Percentiles rank a stretch among this genome's conserved stretches.
Conservation (phyloP, 2,329 filamentous ascomycete genomes). For the Elsinoe arachidis region DNA sequence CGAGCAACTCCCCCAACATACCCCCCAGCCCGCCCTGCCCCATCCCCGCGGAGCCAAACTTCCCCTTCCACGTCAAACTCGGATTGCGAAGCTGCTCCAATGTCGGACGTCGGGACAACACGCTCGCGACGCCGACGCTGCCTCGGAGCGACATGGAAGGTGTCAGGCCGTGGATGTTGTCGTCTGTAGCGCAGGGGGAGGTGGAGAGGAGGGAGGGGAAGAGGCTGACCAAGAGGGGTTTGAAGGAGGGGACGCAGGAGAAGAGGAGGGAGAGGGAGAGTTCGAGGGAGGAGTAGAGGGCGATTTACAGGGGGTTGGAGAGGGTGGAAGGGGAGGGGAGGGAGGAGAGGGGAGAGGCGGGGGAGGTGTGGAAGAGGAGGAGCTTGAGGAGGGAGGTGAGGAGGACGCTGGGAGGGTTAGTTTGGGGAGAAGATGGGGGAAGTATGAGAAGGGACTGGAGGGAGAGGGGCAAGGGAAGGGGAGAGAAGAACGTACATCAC, state of each 20-base stretch:
- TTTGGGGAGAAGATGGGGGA: background rate
- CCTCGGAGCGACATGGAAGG: background rate
- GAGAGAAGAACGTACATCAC: slow-evolving; percentile 21
- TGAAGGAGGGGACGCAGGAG: slow-evolving; percentile 22
- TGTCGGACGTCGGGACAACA: background rate
- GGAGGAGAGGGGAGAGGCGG: background rate
- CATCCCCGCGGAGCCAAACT: no score
- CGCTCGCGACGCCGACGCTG: background rate
- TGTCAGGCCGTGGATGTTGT: background rate
- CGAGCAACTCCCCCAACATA: background rate
- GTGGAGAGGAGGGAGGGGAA: background rate
- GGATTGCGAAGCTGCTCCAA: background rate
- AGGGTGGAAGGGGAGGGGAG: background rate
- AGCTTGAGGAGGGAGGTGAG: slow-evolving; percentile 1
- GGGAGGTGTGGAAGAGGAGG: background rate
- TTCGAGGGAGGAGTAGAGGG: slow-evolving; percentile 21
- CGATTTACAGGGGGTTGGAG: background rate
- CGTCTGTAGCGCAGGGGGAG: background rate
- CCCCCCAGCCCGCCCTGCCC: background rate
- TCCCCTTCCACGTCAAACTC: background rate
- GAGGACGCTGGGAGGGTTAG: background rate
- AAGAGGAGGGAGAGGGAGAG: slow-evolving; percentile 23
- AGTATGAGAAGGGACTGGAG: background rate
- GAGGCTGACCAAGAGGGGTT: slow-evolving; percentile 5
- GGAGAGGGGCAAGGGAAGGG: slow-evolving; percentile 14